phyloP scores from a whole-genome alignment of 2,329 filamentous ascomycete species.

The Ceratocystis diversiconidia region DNA sequence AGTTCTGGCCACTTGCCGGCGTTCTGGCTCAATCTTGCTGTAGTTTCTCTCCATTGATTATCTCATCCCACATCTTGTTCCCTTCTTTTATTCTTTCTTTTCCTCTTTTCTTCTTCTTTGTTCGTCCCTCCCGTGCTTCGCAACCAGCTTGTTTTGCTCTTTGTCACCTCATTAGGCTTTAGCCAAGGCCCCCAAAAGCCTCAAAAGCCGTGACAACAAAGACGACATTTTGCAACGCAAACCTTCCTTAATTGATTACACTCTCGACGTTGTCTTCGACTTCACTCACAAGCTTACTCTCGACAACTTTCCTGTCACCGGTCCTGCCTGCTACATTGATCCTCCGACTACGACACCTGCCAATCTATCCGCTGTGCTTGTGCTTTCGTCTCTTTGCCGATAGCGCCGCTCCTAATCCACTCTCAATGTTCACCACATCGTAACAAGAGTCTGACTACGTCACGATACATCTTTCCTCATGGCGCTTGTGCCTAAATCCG shows the following conservation, averaged over 20 bases:
- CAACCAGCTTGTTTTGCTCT: not conserved
- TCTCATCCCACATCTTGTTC: not conserved
- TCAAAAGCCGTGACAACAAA: not conserved
- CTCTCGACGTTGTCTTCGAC: not conserved
- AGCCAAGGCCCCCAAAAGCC: not conserved
- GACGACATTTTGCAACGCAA: not conserved
- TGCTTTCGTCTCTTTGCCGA: conserved; percentile 9
- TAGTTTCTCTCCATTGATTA: not conserved
- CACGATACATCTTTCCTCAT: conserved; percentile 8
- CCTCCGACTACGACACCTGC: not conserved
- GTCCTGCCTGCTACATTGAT: not conserved
- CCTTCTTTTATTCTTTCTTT: not conserved
- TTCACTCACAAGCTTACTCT: too few relatives aligned
- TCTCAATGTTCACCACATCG: conserved; percentile 10
- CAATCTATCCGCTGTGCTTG: not conserved
- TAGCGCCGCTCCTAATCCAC: not conserved
- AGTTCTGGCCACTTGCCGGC: conserved; percentile 14
- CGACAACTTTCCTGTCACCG: not conserved
- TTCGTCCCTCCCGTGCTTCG: not conserved
- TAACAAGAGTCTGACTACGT: conserved; percentile 11
- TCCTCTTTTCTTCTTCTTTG: not conserved
- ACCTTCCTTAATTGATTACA: not conserved
- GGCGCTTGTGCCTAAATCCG: conserved; percentile 2
- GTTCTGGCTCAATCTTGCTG: conserved; percentile 3
- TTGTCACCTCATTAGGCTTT: not conserved